Conservation (phyloP, 2,329 filamentous ascomycete genomes). For the Penicillium sp. region DNA sequence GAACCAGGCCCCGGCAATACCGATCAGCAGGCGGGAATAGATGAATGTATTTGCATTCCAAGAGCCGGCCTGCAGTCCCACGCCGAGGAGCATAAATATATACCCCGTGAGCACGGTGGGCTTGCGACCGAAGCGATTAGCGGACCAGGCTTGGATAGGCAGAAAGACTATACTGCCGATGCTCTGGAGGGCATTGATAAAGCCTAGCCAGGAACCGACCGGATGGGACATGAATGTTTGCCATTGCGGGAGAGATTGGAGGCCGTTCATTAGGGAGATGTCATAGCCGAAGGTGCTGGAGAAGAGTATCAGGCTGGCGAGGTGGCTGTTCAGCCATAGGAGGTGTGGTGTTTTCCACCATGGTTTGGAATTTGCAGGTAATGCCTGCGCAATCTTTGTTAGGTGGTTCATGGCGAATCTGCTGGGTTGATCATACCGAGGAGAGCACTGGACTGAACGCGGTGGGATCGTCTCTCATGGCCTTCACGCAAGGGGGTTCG, state of each 20-base stretch:
- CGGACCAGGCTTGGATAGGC: conserved; percentile 13
- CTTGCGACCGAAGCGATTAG: conserved; percentile 37
- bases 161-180: conserved; percentile 4
- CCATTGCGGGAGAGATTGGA: conserved; percentile 7
- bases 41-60: conserved; percentile 29
- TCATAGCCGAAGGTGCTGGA: conserved; percentile 8
- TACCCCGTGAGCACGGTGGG: conserved; percentile 29
- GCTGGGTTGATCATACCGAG: neutral
- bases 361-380: neutral
- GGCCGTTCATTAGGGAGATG: conserved; percentile 8
- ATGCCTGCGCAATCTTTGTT: neutral
- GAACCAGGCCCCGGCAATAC: conserved; percentile 35
- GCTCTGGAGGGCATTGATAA: conserved; percentile 7
- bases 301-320: conserved; percentile 7
- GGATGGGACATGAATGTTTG: conserved; percentile 3
- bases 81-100: conserved; percentile 30
- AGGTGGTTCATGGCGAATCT: neutral
- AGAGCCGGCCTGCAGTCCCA: conserved; percentile 22
- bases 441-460: neutral
- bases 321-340: neutral
- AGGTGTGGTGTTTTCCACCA: conserved; percentile 8
- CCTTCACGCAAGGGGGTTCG: neutral
- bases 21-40: conserved; percentile 35
- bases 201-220: neutral
- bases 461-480: neutral